Conservation (phyloP, 331 rosid genomes). For the Arachis monticola region DNA sequence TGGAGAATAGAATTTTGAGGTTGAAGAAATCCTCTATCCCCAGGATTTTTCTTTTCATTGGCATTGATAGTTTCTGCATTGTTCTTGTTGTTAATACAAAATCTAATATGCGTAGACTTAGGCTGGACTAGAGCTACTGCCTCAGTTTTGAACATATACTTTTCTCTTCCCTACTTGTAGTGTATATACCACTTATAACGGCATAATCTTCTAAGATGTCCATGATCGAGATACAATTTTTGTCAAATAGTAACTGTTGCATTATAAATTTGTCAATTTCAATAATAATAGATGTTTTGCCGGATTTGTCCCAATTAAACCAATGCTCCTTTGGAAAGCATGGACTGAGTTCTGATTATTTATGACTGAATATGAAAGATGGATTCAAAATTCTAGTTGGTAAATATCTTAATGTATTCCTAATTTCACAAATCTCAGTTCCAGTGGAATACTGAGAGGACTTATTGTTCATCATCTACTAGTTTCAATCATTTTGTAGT, state of each 20-base stretch:
- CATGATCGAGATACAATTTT: constrained; percentile 23
- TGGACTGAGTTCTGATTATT: constrained; percentile 5
- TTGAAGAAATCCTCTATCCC: too few relatives aligned
- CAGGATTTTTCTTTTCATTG: too few relatives aligned
- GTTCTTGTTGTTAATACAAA: too few relatives aligned
- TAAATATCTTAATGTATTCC: background rate
- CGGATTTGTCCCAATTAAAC: constrained; percentile 10
- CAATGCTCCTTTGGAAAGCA: background rate
- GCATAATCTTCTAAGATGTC: background rate
- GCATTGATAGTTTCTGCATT: too few relatives aligned
- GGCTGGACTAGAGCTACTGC: too few relatives aligned
- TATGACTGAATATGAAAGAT: background rate
- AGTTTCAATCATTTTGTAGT: background rate
- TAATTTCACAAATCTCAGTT: constrained; percentile 19
- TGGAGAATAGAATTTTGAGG: too few relatives aligned
- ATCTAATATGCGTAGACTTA: too few relatives aligned
- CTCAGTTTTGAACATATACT: too few relatives aligned
- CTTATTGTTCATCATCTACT: background rate
- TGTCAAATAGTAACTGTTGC: background rate
- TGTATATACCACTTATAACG: too few relatives aligned
- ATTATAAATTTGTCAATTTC: constrained; percentile 3
- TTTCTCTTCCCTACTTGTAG: background rate
- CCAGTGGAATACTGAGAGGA: constrained; percentile 23
- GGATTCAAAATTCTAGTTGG: constrained; percentile 14
- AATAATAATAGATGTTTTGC: constrained; percentile 21